Percentiles rank a stretch among this genome's conserved stretches.
Evolutionary conservation across 2,329 filamentous ascomycete genomes (phyloP).

Genomic region (Pseudogymnoascus verrucosus): DNA sequence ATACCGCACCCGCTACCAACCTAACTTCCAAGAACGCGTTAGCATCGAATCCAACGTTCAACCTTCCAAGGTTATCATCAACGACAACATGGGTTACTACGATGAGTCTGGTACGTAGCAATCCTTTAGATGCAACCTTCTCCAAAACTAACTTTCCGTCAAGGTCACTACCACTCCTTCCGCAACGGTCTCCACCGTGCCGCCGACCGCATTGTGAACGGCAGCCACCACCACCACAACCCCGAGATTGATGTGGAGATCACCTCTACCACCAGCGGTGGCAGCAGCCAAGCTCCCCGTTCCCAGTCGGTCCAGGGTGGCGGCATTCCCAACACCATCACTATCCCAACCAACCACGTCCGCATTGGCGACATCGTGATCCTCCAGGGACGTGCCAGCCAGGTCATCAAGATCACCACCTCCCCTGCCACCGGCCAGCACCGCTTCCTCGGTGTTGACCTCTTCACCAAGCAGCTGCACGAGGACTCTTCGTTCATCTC

Average conservation of each 20-base stretch:
- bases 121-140: background rate
- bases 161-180: slow-evolving; percentile 65
- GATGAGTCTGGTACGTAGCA: slow-evolving; percentile 51
- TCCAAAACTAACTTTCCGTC: background rate
- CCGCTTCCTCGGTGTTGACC: slow-evolving; percentile 98
- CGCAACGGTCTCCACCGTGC: slow-evolving; percentile 61
- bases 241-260: slow-evolving; percentile 27
- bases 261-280: slow-evolving; percentile 15
- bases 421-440: slow-evolving; percentile 98
- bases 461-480: slow-evolving; percentile 99
- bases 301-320: slow-evolving; percentile 4
- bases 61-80: slow-evolving; percentile 20
- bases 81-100: slow-evolving; percentile 67
- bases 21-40: slow-evolving; percentile 46
- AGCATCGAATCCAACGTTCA: slow-evolving; percentile 39
- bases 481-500: slow-evolving; percentile 98
- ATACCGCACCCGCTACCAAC: slow-evolving; percentile 55
- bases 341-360: slow-evolving; percentile 99
- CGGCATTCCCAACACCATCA: slow-evolving; percentile 70
- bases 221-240: slow-evolving; percentile 45
- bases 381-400: slow-evolving; percentile 97
- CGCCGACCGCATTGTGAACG: slow-evolving; percentile 57
- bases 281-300: slow-evolving; percentile 11
- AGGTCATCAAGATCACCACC: slow-evolving; percentile 99
- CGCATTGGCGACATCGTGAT: slow-evolving; percentile 98